These are phyloP conservation scores for Pythium guiyangense DNA, from an alignment of 352 stramenopile genomes.

Conservation along the genomic window DNA sequence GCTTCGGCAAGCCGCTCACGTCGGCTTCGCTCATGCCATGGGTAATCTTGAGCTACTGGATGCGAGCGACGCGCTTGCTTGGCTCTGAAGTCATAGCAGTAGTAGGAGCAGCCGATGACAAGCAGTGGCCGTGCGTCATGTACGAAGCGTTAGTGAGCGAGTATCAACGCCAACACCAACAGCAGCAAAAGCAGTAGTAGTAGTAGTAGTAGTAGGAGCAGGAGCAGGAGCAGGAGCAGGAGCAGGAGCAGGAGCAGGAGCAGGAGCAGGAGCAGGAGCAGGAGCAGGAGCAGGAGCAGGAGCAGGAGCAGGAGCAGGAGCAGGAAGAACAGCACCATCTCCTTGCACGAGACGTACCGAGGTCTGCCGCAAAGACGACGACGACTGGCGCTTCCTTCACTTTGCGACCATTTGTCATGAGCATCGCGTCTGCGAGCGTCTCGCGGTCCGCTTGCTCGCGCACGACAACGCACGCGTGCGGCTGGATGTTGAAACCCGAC, in stretches of 20 bases:
- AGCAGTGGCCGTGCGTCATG: too few species aligned
- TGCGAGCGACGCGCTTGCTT: conserved; percentile 56
- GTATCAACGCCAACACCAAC: too few species aligned
- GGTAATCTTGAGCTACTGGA: conserved; percentile 66
- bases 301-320: too few species aligned
- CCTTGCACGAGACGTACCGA: conserved; percentile 32
- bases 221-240: too few species aligned
- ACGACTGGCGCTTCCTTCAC: conserved; percentile 75
- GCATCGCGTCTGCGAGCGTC: conserved; percentile 67
- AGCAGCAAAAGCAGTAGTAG: too few species aligned
- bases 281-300: too few species aligned
- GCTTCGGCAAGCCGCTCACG: conserved; percentile 56
- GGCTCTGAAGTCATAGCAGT: conserved; percentile 34
- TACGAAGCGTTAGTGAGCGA: background rate
- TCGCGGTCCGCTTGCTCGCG: conserved; percentile 65
- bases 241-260: too few species aligned
- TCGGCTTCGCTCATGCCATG: conserved; percentile 37
- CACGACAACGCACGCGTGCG: conserved; percentile 77
- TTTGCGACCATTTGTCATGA: conserved; percentile 66
- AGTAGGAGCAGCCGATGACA: background rate
- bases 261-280: too few species aligned
- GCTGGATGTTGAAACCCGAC: conserved; percentile 79
- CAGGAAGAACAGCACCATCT: too few species aligned
- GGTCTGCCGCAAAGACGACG: conserved; percentile 75
- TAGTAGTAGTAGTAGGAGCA: too few species aligned